Conservation (phyloP, 2,329 filamentous ascomycete genomes). For the Fusarium goolgardi region DNA sequence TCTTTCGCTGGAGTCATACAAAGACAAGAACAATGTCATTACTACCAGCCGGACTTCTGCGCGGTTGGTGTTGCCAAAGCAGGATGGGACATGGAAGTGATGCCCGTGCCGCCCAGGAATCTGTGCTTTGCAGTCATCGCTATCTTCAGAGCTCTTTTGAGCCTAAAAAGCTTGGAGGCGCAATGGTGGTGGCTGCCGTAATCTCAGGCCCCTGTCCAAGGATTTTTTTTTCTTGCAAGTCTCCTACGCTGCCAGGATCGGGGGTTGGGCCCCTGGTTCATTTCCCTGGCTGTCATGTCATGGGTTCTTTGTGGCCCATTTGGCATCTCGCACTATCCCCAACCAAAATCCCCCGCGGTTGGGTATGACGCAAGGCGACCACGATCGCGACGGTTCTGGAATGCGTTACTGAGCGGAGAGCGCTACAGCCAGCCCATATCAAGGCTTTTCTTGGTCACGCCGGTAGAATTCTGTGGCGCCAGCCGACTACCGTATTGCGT, state of each 20-base stretch:
- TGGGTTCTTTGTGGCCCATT: slow-evolving; percentile 41
- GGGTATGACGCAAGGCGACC: slow-evolving; percentile 46
- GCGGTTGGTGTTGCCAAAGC: slow-evolving; percentile 34
- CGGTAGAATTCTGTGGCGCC: slow-evolving; percentile 35
- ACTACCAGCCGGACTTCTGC: slow-evolving; percentile 14
- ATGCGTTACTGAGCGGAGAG: slow-evolving; percentile 37
- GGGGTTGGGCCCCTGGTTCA: slow-evolving; percentile 30
- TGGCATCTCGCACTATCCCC: slow-evolving; percentile 35
- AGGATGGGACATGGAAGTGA: slow-evolving; percentile 15
- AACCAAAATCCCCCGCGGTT: slow-evolving; percentile 32
- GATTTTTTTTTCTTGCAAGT: slow-evolving; percentile 36
- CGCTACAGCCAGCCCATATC: slow-evolving; percentile 32
- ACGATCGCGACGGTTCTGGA: slow-evolving; percentile 37
- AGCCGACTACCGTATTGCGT: slow-evolving; percentile 21
- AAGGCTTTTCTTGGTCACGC: slow-evolving; percentile 33
- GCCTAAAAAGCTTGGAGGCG: slow-evolving; percentile 40
- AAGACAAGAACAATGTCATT: slow-evolving; percentile 7
- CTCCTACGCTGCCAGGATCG: slow-evolving; percentile 31
- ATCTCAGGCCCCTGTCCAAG: slow-evolving; percentile 34
- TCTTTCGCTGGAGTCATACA: slow-evolving; percentile 3
- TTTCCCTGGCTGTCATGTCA: slow-evolving; percentile 43
- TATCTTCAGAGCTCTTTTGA: slow-evolving; percentile 41
- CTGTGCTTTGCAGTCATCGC: slow-evolving; percentile 40
- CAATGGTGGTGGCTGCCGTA: slow-evolving; percentile 42
- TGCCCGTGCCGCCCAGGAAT: slow-evolving; percentile 31